Conservation (phyloP, 306 rosid genomes). For the Chamaecrista fasciculata region DNA sequence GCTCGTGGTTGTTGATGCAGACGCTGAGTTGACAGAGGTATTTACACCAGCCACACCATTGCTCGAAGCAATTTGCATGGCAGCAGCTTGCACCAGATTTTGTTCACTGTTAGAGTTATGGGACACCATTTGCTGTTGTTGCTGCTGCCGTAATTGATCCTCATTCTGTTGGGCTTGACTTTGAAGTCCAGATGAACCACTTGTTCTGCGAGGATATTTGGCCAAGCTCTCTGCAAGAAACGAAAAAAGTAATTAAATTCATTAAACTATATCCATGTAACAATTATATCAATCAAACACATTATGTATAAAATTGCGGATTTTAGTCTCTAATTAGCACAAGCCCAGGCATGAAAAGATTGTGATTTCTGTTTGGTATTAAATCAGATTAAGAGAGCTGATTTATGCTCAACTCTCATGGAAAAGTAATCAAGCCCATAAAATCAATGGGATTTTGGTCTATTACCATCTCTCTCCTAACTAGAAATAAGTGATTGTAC, state of each 20-base stretch:
- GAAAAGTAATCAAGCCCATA: background rate
- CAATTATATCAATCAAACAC: slow-evolving; percentile 29
- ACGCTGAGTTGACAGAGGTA: slow-evolving; percentile 56
- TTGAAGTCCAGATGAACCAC: slow-evolving; percentile 58
- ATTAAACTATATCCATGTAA: background rate
- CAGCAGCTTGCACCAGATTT: slow-evolving; percentile 49
- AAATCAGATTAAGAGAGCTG: slow-evolving; percentile 1
- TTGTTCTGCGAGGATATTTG: slow-evolving; percentile 81
- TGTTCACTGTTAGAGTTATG: slow-evolving; percentile 55
- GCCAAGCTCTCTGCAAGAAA: slow-evolving; percentile 69
- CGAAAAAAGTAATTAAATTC: background rate
- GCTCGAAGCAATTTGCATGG: slow-evolving; percentile 66
- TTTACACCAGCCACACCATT: slow-evolving; percentile 76
- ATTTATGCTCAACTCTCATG: background rate
- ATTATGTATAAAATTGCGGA: background rate
- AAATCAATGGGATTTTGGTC: background rate
- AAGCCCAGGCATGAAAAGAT: background rate
- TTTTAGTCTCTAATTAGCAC: background rate
- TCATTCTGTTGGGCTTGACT: slow-evolving; percentile 64
- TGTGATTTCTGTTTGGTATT: background rate
- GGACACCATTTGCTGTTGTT: slow-evolving; percentile 45
- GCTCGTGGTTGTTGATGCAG: slow-evolving; percentile 76
- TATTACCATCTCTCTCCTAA: background rate
- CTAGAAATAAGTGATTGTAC: background rate
- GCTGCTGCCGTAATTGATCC: slow-evolving; percentile 60